Conservation (phyloP, 139 green algal genomes). For the Desmodesmus armatus region DNA sequence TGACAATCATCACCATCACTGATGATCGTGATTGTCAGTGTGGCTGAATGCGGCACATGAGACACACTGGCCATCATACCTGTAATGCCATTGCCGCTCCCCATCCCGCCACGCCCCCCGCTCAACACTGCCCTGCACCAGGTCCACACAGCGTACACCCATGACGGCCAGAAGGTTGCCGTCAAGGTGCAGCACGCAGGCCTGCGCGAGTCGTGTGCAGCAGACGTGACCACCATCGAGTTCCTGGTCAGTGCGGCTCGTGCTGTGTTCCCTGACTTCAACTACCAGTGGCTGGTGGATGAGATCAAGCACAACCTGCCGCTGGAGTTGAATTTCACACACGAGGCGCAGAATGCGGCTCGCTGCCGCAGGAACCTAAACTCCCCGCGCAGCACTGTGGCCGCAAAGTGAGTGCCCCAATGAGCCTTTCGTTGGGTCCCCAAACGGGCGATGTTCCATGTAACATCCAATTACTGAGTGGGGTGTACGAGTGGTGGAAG, state of each 20-base stretch:
- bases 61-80: neutral
- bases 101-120: neutral
- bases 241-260: slow-evolving; percentile 72
- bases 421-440: too few species aligned
- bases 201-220: slow-evolving; percentile 76
- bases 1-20: too few species aligned
- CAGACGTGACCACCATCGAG: slow-evolving; percentile 87
- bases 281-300: slow-evolving; percentile 92
- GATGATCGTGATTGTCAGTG: neutral
- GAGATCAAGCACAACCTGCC: slow-evolving; percentile 88
- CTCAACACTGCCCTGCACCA: too few species aligned
- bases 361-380: slow-evolving; percentile 76
- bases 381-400: slow-evolving; percentile 26
- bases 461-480: too few species aligned
- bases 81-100: neutral
- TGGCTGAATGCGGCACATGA: neutral
- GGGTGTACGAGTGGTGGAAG: neutral
- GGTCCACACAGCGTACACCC: slow-evolving; percentile 82
- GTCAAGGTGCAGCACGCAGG: slow-evolving; percentile 93
- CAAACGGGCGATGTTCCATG: too few species aligned
- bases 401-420: slow-evolving; percentile 20
- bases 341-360: slow-evolving; percentile 80
- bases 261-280: slow-evolving; percentile 59
- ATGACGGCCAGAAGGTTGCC: slow-evolving; percentile 79
- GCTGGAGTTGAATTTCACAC: slow-evolving; percentile 84